Evolutionary conservation across 306 rosid species (phyloP).

Genomic region (Chamaecrista fasciculata): DNA sequence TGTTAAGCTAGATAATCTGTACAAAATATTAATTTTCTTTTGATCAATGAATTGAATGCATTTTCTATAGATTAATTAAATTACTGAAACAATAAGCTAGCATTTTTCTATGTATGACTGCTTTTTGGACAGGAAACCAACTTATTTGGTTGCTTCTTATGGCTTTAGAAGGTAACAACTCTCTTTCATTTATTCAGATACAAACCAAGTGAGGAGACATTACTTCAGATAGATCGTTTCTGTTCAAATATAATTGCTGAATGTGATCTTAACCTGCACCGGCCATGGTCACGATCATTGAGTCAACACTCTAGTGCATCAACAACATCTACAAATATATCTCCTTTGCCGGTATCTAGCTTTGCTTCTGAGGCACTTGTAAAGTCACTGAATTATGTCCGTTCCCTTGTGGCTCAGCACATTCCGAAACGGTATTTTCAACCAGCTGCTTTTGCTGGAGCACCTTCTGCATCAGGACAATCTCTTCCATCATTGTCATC

Average conservation of each 20-base stretch:
- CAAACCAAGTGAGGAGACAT: slow-evolving; percentile 89
- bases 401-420: slow-evolving; percentile 88
- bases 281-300: slow-evolving; percentile 57
- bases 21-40: background rate
- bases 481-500: slow-evolving; percentile 88
- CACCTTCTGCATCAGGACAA: slow-evolving; percentile 72
- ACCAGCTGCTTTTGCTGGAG: slow-evolving; percentile 84
- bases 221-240: slow-evolving; percentile 92
- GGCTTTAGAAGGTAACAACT: slow-evolving; percentile 23
- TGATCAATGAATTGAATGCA: background rate
- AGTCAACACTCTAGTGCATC: slow-evolving; percentile 58
- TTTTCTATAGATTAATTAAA: slow-evolving; percentile 8
- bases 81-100: slow-evolving; percentile 14
- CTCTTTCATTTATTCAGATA: slow-evolving; percentile 55
- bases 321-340: slow-evolving; percentile 47
- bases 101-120: slow-evolving; percentile 19
- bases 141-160: slow-evolving; percentile 26
- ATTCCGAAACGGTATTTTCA: slow-evolving; percentile 84
- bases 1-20: slow-evolving; percentile 21
- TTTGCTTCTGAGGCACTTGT: slow-evolving; percentile 80
- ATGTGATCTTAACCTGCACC: slow-evolving; percentile 64
- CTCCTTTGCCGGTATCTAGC: slow-evolving; percentile 80
- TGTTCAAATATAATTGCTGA: slow-evolving; percentile 85
- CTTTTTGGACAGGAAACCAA: slow-evolving; percentile 6
- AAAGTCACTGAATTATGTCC: slow-evolving; percentile 86